Evolutionary conservation across 768 basidiomycete genomes (phyloP).

Genomic region (Calvatia gigantea): DNA sequence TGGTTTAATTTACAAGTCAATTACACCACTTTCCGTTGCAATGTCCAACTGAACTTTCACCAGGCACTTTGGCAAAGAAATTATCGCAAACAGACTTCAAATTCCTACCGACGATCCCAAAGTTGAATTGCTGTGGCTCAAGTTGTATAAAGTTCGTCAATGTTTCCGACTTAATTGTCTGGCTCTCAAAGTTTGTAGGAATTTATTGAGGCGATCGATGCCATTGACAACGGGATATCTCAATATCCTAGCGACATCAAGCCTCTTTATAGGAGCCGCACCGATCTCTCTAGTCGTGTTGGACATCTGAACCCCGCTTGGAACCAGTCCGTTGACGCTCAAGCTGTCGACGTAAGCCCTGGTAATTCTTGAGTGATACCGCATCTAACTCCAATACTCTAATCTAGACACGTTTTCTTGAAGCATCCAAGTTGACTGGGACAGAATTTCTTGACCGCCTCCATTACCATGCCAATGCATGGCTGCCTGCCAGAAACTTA

Average conservation of each 20-base stretch:
- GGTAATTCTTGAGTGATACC: neutral
- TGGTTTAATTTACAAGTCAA: conserved; percentile 93
- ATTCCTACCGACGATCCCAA: conserved; percentile 53
- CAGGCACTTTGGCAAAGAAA: conserved; percentile 87
- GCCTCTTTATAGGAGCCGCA: conserved; percentile 71
- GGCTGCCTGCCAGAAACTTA: conserved; percentile 88
- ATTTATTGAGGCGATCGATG: conserved; percentile 94
- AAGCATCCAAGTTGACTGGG: conserved; percentile 81
- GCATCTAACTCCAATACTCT: neutral
- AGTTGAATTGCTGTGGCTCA: conserved; percentile 78
- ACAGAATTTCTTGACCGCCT: conserved; percentile 79
- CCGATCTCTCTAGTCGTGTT: conserved; percentile 85
- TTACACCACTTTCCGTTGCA: conserved; percentile 8
- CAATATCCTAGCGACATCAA: conserved; percentile 68
- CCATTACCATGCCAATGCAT: conserved; percentile 81
- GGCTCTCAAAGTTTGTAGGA: conserved; percentile 42
- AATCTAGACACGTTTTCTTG: conserved; percentile 64
- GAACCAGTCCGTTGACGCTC: conserved; percentile 76
- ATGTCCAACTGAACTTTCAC: conserved; percentile 5
- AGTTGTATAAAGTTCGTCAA: conserved; percentile 71
- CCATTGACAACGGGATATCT: conserved; percentile 90
- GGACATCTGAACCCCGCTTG: conserved; percentile 85
- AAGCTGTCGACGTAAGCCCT: conserved; percentile 65
- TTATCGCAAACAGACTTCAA: conserved; percentile 63
- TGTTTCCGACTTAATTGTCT: neutral